Percentiles rank a stretch among this genome's conserved stretches.
These are phyloP conservation scores for Cladorrhinum sp. DNA, from an alignment of 2,329 filamentous ascomycete species.

Conservation along the genomic window DNA sequence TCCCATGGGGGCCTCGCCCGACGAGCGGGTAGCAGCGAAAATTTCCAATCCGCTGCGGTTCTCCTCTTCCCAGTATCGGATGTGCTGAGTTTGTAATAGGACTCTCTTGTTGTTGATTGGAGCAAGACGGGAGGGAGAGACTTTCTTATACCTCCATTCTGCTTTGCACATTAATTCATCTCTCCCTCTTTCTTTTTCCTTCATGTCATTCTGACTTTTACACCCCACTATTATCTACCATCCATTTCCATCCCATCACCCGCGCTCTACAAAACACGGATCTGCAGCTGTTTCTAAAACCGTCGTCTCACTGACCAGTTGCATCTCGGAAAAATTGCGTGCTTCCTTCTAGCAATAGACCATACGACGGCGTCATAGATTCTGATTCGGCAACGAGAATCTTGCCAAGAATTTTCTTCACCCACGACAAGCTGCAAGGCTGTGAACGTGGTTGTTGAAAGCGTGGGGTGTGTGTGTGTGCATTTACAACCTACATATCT, in stretches of 20 bases:
- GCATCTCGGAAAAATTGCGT: slow-evolving; percentile 25
- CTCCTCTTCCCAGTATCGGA: neutral
- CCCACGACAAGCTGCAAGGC: slow-evolving; percentile 18
- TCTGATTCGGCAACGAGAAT: slow-evolving; percentile 17
- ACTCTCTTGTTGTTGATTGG: too few relatives aligned
- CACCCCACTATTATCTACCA: neutral
- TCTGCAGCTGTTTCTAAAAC: neutral
- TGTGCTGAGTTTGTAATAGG: neutral
- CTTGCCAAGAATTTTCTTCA: slow-evolving; percentile 15
- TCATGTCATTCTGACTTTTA: neutral
- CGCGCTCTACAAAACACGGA: neutral
- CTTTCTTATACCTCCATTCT: too few relatives aligned
- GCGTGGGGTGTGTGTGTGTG: neutral
- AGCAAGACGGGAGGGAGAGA: too few relatives aligned
- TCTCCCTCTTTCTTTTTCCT: neutral
- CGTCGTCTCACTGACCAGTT: slow-evolving; percentile 19
- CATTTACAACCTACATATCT: neutral
- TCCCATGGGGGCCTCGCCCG: too few relatives aligned
- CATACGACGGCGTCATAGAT: slow-evolving; percentile 8
- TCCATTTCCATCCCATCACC: neutral
- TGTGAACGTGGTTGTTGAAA: slow-evolving; percentile 16
- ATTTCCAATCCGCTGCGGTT: neutral
- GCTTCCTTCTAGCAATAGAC: slow-evolving; percentile 22
- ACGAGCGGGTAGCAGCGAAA: neutral
- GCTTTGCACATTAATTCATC: neutral